Percentiles rank a stretch among this genome's conserved stretches.
phyloP scores from a whole-genome alignment of 176 grass and related monocot genomes.

The Elymus sibiricus region DNA sequence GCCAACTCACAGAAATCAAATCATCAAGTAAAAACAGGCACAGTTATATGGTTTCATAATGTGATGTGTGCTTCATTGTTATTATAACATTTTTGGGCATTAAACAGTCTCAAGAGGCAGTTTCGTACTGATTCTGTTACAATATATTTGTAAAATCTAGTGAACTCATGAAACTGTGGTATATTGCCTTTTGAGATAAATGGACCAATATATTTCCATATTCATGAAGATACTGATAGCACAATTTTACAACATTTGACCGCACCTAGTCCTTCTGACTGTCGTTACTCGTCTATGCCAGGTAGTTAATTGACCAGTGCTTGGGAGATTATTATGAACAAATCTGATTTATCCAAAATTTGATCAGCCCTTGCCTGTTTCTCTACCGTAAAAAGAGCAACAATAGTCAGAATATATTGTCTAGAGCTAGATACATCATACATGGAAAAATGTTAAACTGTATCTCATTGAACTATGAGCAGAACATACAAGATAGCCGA shows the following conservation, averaged over 20 bases:
- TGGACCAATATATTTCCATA: not conserved
- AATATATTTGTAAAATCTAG: not conserved
- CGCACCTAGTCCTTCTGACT: not conserved
- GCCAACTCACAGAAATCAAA: not conserved
- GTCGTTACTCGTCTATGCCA: not conserved
- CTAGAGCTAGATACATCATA: not conserved
- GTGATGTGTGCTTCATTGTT: not conserved
- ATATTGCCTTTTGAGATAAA: not conserved
- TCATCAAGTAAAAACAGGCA: not conserved
- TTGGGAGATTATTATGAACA: not conserved
- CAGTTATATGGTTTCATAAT: not conserved
- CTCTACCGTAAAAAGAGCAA: not conserved
- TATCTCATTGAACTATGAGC: not conserved
- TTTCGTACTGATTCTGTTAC: not conserved
- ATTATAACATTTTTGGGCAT: not conserved
- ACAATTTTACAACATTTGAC: not conserved
- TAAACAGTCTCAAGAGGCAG: not conserved
- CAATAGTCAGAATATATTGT: not conserved
- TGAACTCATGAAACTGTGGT: no score
- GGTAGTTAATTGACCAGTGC: not conserved
- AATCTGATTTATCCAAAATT: not conserved
- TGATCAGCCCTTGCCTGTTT: not conserved
- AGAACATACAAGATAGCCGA: not conserved
- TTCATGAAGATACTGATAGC: not conserved
- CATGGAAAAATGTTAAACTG: constrained; percentile 1